A percentile compares a stretch with the other conserved stretches of the same genome.
Evolutionary conservation across 2,329 filamentous ascomycete genomes (phyloP).

Genomic region (Fusarium buharicum): DNA sequence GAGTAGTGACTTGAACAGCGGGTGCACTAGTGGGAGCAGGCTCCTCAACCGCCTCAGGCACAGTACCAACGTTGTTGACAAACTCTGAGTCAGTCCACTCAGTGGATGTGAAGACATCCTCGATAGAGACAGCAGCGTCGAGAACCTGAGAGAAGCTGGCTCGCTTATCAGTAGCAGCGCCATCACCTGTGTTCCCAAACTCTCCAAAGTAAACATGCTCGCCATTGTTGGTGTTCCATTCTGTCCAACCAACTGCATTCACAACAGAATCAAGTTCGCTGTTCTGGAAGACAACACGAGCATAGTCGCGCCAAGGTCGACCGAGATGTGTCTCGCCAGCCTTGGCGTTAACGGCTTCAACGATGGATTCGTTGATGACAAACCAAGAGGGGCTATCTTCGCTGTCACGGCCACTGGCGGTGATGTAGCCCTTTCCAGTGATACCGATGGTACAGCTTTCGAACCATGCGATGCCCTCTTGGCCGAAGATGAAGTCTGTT

Average conservation of each 20-base stretch:
- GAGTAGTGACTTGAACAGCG: constrained; percentile 2
- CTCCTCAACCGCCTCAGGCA: neutral
- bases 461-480: constrained; percentile 55
- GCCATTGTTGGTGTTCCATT: constrained; percentile 63
- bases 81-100: constrained; percentile 29
- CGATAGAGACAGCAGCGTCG: constrained; percentile 15
- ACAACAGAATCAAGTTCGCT: constrained; percentile 55
- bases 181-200: constrained; percentile 66
- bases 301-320: constrained; percentile 58
- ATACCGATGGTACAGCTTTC: constrained; percentile 54
- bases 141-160: constrained; percentile 56
- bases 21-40: neutral
- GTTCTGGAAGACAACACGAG: constrained; percentile 60
- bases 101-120: constrained; percentile 18
- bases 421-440: constrained; percentile 51
- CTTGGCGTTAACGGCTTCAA: constrained; percentile 43
- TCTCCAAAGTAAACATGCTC: constrained; percentile 66
- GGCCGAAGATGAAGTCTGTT: constrained; percentile 56
- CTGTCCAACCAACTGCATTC: constrained; percentile 62
- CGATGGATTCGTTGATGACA: constrained; percentile 56
- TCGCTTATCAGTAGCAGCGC: constrained; percentile 61
- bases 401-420: constrained; percentile 54
- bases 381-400: constrained; percentile 54
- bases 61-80: neutral
- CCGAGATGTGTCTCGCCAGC: constrained; percentile 56